Evolutionary conservation across 2,329 filamentous ascomycete genomes (phyloP).

Genomic region (Trichothecium sympodiale): DNA sequence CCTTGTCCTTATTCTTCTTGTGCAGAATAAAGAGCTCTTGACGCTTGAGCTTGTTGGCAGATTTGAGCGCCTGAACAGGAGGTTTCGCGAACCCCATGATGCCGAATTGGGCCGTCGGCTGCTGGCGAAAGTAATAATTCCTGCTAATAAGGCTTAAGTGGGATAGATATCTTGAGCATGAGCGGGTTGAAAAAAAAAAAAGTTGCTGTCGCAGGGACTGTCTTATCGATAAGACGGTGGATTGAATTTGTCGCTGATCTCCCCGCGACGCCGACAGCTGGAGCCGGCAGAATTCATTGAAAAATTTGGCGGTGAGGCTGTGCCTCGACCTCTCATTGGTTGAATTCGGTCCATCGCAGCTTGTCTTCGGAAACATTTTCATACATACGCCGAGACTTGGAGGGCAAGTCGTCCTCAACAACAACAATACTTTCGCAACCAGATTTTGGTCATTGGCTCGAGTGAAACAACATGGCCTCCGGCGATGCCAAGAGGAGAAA

Average conservation of each 20-base stretch:
- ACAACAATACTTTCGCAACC: too few species aligned
- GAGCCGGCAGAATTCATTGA: slow-evolving; percentile 20
- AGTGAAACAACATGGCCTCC: slow-evolving; percentile 27
- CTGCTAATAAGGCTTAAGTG: too few species aligned
- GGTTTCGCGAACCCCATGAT: slow-evolving; percentile 24
- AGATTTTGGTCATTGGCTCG: too few species aligned
- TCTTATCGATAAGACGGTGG: too few species aligned
- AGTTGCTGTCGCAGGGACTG: neutral
- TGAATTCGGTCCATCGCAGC: slow-evolving; percentile 4
- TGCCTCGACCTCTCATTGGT: slow-evolving; percentile 11
- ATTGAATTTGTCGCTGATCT: too few species aligned
- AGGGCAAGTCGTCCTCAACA: neutral
- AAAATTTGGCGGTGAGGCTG: slow-evolving; percentile 28
- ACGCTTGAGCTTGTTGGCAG: slow-evolving; percentile 69
- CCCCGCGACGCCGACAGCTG: slow-evolving; percentile 1
- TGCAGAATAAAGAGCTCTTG: slow-evolving; percentile 68
- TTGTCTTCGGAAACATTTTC: neutral
- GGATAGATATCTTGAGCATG: neutral
- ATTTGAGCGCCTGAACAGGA: slow-evolving; percentile 27
- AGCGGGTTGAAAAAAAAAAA: neutral
- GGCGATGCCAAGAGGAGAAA: slow-evolving; percentile 46
- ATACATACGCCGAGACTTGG: neutral
- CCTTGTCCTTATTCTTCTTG: slow-evolving; percentile 65
- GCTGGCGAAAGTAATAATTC: too few species aligned
- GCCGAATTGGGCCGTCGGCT: neutral